Evolutionary conservation across 1,284 basidiomycete genomes (phyloP), one percentile per base, ranked within the genome.

Genomic region (Ganoderma lingzhi): DNA sequence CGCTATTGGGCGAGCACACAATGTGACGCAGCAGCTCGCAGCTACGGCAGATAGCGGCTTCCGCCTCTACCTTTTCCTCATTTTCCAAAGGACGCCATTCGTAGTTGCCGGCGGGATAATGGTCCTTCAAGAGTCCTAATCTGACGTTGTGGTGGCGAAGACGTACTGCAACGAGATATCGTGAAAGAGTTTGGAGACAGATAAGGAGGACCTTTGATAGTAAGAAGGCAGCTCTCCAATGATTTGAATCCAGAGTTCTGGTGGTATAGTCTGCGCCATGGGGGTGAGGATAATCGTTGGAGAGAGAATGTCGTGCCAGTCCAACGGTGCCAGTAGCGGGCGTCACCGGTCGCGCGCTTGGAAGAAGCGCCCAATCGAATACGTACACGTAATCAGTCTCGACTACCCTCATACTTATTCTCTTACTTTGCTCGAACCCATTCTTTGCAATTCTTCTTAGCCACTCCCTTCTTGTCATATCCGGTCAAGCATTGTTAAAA

Each of bases 131-230:
- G 19, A 53, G 23, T 10, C 65, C 65, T 12, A 66, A 55, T 28
- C 28, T 19, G 28, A 66, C 4, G 3, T 45, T 62, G 45, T 28
- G 17, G 23, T 28, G 12, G 59, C 61, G 35, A 66, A 66, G 9
- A 66, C 45, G 10, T 30, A 17, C 5, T 45, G 30, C n/a, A 66
- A 17, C 9, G 65, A 32, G 44, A 62, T 19, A 17, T 62, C 59
- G 35, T 35, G 65, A 9, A 48, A 48, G 10, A 35, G 23, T 15
- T 48, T 62, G 6, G 65, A 66, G 15, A 66, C 65, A 8, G 61
- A 55, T 10, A 66, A 59, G n/a, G 59, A 23, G 23, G 23, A 23
- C 23, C 23, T 23, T 23, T 23, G 23, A 23, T 23, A 23, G 2
- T 53, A 45, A 8, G 35, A 1, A 9, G 45, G 32, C 2, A 62